Percentiles rank a stretch among this genome's conserved stretches.
Evolutionary conservation across 441 rosid species (phyloP).

Genomic region (Aleurites moluccanus): DNA sequence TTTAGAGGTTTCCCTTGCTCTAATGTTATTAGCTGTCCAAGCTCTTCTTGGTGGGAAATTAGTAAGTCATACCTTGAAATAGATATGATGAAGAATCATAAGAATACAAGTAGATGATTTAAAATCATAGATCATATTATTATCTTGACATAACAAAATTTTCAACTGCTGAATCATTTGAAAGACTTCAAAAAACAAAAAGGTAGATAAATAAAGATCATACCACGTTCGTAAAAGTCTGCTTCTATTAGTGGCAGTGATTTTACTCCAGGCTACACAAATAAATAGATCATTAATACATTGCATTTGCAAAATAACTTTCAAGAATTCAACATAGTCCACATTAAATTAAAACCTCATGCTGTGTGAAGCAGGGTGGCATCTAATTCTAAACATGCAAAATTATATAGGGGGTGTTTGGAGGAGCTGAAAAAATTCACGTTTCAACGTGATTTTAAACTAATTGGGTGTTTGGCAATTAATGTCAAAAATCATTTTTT

Average conservation of each 20-base stretch:
- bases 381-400: conserved; percentile 9
- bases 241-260: conserved; percentile 86
- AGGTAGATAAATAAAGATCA: neutral
- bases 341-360: conserved; percentile 13
- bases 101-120: neutral
- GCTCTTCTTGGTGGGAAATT: conserved; percentile 82
- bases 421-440: no score
- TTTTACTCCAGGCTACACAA: conserved; percentile 83
- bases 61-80: conserved; percentile 77
- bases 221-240: conserved; percentile 77
- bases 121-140: neutral
- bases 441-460: no score
- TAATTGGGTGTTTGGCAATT: no score
- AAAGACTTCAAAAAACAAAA: neutral
- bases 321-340: conserved; percentile 10
- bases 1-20: conserved; percentile 97
- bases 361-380: neutral
- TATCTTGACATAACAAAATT: neutral
- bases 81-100: conserved; percentile 16
- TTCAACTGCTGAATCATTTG: conserved; percentile 13
- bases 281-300: conserved; percentile 11
- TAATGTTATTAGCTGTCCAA: conserved; percentile 90
- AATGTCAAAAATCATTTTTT: no score
- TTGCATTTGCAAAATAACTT: neutral
- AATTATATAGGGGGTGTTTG: no score